phyloP scores from a whole-genome alignment of 257 asterid genomes.

The Nicotiana tabacum region DNA sequence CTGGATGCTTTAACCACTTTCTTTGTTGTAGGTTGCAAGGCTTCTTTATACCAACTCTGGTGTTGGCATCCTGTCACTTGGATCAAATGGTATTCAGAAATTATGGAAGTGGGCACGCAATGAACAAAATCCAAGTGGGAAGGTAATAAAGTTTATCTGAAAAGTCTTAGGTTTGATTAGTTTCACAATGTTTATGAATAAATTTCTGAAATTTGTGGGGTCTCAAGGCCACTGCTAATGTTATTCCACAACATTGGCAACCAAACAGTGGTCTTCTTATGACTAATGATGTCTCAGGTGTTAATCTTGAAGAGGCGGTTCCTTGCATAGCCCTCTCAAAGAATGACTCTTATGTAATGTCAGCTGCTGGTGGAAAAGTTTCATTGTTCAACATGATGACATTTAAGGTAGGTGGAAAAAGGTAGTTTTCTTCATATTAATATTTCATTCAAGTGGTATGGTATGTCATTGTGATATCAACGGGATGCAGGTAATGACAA shows the following conservation, averaged over 20 bases:
- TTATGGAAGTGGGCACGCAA: slow-evolving; percentile 92
- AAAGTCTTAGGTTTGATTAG: neutral
- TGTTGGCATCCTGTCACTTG: slow-evolving; percentile 80
- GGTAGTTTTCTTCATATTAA: neutral
- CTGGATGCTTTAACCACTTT: no score
- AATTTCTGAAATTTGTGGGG: slow-evolving; percentile 18
- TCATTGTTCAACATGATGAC: slow-evolving; percentile 83
- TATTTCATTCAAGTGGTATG: neutral
- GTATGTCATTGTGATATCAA: slow-evolving; percentile 4
- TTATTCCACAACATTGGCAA: slow-evolving; percentile 66
- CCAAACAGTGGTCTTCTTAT: slow-evolving; percentile 75
- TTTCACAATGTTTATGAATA: neutral
- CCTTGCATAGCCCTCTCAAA: slow-evolving; percentile 84
- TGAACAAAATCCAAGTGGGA: slow-evolving; percentile 85
- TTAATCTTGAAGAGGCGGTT: slow-evolving; percentile 75
- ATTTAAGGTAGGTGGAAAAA: slow-evolving; percentile 46
- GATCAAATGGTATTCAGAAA: slow-evolving; percentile 84
- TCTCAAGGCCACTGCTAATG: slow-evolving; percentile 64
- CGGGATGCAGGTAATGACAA: slow-evolving; percentile 73
- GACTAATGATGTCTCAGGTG: slow-evolving; percentile 63
- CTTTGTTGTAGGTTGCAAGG: slow-evolving; percentile 71
- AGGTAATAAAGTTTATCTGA: slow-evolving; percentile 39
- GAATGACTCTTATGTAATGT: slow-evolving; percentile 79
- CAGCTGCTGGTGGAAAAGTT: slow-evolving; percentile 83
- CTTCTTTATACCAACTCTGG: slow-evolving; percentile 93